These are phyloP conservation scores for Tarenaya hassleriana DNA, from an alignment of 345 rosid genomes.

Conservation along the genomic window DNA sequence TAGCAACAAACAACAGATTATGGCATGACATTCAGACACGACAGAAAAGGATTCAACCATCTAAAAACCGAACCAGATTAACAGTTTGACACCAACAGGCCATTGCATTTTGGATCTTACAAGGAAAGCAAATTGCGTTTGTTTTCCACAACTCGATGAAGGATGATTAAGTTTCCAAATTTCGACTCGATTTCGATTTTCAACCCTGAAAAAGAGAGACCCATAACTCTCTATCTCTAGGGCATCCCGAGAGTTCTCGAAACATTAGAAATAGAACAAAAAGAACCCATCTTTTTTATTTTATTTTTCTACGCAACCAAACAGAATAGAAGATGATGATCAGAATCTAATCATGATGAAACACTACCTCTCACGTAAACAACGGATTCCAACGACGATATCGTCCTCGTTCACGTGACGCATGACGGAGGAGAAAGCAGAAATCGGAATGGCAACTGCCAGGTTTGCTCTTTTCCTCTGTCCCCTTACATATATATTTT, in stretches of 20 bases:
- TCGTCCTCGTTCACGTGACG: not conserved
- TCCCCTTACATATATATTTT: not conserved
- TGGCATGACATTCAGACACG: no score
- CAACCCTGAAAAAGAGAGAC: slow-evolving; percentile 3
- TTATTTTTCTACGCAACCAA: no score
- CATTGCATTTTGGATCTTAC: no score
- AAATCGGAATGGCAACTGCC: slow-evolving; percentile 46
- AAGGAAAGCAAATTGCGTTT: no score
- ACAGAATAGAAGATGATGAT: not conserved
- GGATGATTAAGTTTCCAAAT: not conserved
- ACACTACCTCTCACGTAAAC: slow-evolving; percentile 11
- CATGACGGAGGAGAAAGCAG: slow-evolving; percentile 5
- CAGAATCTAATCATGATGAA: slow-evolving; percentile 20
- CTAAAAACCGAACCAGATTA: no score
- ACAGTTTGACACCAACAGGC: no score
- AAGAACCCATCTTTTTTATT: not conserved
- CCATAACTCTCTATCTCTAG: slow-evolving; percentile 8
- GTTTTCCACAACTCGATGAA: no score
- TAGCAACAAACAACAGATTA: no score
- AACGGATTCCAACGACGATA: slow-evolving; percentile 7
- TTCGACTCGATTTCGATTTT: slow-evolving; percentile 16
- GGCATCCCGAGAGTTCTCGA: not conserved
- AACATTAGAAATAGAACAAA: slow-evolving; percentile 11
- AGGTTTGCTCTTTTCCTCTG: slow-evolving; percentile 29
- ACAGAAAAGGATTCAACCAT: no score